Base-by-base conservation (phyloP, 73 alveolate genomes). In the Paramecium pentaurelia region DNA sequence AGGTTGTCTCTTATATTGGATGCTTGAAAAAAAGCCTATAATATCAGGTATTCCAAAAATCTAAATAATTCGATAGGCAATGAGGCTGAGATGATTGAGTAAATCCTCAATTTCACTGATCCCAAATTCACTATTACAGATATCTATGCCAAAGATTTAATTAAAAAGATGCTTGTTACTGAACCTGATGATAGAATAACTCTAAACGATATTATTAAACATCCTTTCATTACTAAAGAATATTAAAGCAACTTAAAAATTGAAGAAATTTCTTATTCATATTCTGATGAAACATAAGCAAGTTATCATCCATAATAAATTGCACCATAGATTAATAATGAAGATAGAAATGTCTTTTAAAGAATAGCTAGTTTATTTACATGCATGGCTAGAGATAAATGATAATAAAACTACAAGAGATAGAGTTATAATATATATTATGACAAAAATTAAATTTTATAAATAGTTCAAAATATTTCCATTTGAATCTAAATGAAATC, bases 1-100 rank as follows among this genome's bases (percentile, higher is more conserved):
- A 51, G 95, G 95, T 71, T 58, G 71, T 34, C 77, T 92, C 84
- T 32, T 92, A 47, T 92, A 92, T 86, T 89, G 92, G 94, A 36
- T 92, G 71, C 42, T 86, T 58, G 84, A 89, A 77, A 77, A 54
- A 58, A 51, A 86, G 32, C 45, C 44, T 12, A 22, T 86, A 0
- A 14, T 75, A 37, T 22, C 28, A 32, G 86, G 87, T 73, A 73
- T 30, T 37, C 6, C 40, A 11, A 6, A 38, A 37, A 20, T 12
- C 14, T 20, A 7, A 37, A 8, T 14, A n/a, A 54, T 54, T 54
- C 22, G 12, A 54, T 36, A 73, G 87, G 87, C 10, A 37, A 34
- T 73, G 58, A 73, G n/a, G 36, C 60, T 9, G 87, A 73, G 34
- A 73, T 37, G 87, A 73, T 73, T 73, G 87, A 73, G 4, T 18